Percentiles rank a stretch among this genome's conserved stretches.
These are phyloP conservation scores for Pichia sorboxylosa DNA, from an alignment of 1,139 yeast species.

Conservation along the genomic window DNA sequence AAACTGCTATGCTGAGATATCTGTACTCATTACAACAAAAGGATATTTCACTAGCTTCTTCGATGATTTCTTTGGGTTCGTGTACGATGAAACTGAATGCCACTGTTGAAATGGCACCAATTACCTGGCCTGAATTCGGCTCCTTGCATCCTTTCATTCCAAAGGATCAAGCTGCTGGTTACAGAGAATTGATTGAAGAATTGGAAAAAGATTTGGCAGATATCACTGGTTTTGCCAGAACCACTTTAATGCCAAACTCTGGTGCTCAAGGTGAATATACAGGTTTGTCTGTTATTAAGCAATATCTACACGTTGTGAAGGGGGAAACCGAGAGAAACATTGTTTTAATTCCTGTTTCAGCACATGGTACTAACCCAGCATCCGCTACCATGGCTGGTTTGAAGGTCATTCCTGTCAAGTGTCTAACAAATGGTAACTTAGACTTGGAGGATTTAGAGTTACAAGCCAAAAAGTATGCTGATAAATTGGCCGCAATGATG, in stretches of 20 bases:
- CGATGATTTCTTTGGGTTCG: conserved; percentile 95
- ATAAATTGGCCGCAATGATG: conserved; percentile 80
- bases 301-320: conserved; percentile 51
- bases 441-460: conserved; percentile 64
- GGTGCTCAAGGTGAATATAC: conserved; percentile 99
- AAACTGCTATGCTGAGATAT: conserved; percentile 88
- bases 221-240: conserved; percentile 90
- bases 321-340: conserved; percentile 72
- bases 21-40: conserved; percentile 74
- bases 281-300: conserved; percentile 77
- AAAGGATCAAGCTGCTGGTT: conserved; percentile 74
- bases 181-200: conserved; percentile 59
- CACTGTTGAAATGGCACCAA: conserved; percentile 88
- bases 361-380: conserved; percentile 98
- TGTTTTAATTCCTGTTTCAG: conserved; percentile 91
- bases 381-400: conserved; percentile 96
- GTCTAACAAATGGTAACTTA: conserved; percentile 74
- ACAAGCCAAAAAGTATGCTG: conserved; percentile 62
- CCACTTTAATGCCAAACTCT: conserved; percentile 90
- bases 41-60: conserved; percentile 86
- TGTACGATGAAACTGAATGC: conserved; percentile 97
- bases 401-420: conserved; percentile 86
- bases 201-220: conserved; percentile 78
- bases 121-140: conserved; percentile 89
- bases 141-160: conserved; percentile 92